Base-by-base conservation (phyloP, 768 basidiomycete genomes). In the Lepiota venenata region DNA sequence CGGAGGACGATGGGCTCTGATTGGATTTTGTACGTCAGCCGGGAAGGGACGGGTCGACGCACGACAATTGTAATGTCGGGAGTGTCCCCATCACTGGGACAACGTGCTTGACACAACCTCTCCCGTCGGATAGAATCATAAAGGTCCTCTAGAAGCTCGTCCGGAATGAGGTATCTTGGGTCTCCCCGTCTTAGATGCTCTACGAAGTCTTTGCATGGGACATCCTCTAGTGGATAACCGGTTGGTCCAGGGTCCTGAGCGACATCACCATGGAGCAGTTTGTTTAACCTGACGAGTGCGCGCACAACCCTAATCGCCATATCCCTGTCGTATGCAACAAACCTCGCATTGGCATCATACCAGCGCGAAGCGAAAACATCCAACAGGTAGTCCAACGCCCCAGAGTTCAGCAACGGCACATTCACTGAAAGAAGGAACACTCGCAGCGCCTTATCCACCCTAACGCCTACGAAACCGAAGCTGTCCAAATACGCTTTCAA, bases 391-490 rank as follows among this genome's bases (percentile, higher is more conserved):
- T 94, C 91, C 29, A 86, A 67, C 4, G 80, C 69, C 45, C 65
- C 70, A 40, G 73, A 65, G 50, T 70, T 69, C 46, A 74, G 70
- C 14, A 71, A 60, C 47, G 69, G 68, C 16, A 63, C 68, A 55
- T 83, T 78, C 36, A 98, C 67, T 6, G 93, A 87, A 61, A 92
- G 83, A 56, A 98, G 72, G 75, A 98, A 98, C 46, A 87, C 81
- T 50, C 96, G 84, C 51, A 99, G 74, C 9, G 94, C 94, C 57
- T 87, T 85, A 73, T 98, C 94, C 56, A 98, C 82, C 58, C 91
- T 77, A 43, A 96, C 71, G 8, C 89, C 88, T 2, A 80, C 73
- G 64, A 97, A 93, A 25, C 91, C 85, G 69, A 98, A 98, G 55
- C 81, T 82, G 64, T 93, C 93, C 56, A 98, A 75, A 68, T 87